Percentiles rank a stretch among this genome's conserved stretches.
These are phyloP conservation scores for Monascus purpureus DNA, from an alignment of 495 filamentous ascomycete species.

Conservation along the genomic window DNA sequence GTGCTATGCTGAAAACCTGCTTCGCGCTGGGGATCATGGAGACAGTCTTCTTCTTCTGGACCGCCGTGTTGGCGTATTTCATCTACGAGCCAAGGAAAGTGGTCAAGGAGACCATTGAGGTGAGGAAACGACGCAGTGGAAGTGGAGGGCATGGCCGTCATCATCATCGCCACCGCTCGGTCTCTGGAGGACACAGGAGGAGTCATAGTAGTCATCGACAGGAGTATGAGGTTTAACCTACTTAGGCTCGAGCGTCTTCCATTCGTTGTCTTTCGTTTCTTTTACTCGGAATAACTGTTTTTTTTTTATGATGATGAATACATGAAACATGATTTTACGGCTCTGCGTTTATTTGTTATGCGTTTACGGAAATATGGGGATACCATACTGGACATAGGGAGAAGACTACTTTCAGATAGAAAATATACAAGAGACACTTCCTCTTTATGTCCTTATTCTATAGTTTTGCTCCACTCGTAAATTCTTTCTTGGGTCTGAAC, in stretches of 20 bases:
- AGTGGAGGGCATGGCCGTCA: constrained; percentile 26
- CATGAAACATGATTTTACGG: too few species aligned
- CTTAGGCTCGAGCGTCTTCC: too few species aligned
- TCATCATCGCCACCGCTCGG: constrained; percentile 12
- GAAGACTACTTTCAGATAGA: too few species aligned
- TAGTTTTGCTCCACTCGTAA: too few species aligned
- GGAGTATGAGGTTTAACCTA: constrained; percentile 15
- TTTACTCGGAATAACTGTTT: too few species aligned
- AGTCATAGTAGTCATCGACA: constrained; percentile 27
- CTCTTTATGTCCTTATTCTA: too few species aligned
- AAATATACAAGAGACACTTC: too few species aligned
- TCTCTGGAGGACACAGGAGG: constrained; percentile 14
- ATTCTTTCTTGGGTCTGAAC: too few species aligned
- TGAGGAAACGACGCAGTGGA: constrained; percentile 24
- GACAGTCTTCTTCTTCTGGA: constrained; percentile 65
- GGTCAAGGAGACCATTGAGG: constrained; percentile 25
- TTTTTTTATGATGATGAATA: too few species aligned
- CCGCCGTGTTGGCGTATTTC: constrained; percentile 44
- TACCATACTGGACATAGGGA: too few species aligned
- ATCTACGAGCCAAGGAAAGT: constrained; percentile 32
- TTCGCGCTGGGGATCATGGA: constrained; percentile 88
- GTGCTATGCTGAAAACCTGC: constrained; percentile 75
- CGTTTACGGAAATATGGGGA: too few species aligned
- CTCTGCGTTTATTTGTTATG: too few species aligned
- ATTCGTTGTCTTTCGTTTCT: background rate